These are phyloP conservation scores for Calocera viscosa DNA, from an alignment of 768 basidiomycete species.

Conservation along the genomic window DNA sequence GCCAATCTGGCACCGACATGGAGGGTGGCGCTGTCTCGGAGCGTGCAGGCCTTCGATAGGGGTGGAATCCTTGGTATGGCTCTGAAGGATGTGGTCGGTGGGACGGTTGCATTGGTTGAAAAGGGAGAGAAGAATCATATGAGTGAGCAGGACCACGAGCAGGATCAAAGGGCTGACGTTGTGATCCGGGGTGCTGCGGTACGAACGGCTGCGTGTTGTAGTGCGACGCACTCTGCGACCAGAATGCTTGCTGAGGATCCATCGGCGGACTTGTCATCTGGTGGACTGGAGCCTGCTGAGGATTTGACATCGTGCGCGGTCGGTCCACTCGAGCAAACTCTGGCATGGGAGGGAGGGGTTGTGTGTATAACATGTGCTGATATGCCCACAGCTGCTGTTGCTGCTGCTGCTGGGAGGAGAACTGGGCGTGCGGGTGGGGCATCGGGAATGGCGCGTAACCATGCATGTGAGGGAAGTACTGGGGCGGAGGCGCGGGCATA, in stretches of 20 bases:
- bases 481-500: background rate
- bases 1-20: constrained; percentile 1
- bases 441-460: background rate
- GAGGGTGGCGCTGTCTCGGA: constrained; percentile 20
- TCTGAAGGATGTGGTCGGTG: background rate
- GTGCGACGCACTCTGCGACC: background rate
- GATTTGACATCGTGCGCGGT: constrained; percentile 2
- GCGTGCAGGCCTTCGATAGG: constrained; percentile 57
- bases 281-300: background rate
- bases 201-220: background rate
- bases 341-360: background rate
- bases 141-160: background rate
- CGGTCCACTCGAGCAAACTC: constrained; percentile 1
- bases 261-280: background rate
- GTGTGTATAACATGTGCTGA: background rate
- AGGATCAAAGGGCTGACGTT: constrained; percentile 3
- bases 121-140: background rate
- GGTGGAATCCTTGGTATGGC: constrained; percentile 53
- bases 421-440: background rate
- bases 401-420: background rate
- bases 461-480: background rate
- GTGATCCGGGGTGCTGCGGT: background rate
- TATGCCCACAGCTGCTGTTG: constrained; percentile 2
- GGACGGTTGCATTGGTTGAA: background rate
- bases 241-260: background rate